Evolutionary conservation across 306 rosid genomes (phyloP), one percentile per base, ranked within the genome.

Genomic region (Lithocarpus polystachyus): DNA sequence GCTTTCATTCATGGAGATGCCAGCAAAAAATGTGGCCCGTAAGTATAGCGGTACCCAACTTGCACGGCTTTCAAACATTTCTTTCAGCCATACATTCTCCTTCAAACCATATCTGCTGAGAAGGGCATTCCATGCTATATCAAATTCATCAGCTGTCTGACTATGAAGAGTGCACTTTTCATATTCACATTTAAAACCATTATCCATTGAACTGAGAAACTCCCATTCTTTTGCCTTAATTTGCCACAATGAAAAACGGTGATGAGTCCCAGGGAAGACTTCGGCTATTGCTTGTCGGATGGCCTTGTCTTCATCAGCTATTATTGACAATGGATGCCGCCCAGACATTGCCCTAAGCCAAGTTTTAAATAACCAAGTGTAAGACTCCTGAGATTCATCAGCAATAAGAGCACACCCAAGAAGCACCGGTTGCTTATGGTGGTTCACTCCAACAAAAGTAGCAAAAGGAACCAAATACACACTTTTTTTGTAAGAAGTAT

Each of bases 331-430:
- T 29, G 99, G 99, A 82, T 74, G 86, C 75, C 88, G 81, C 62
- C 96, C 96, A 53, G 92, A 85, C 87, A 82, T 87, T 80, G 98
- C 99, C 87, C 91, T 88, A 55, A 89, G 91, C 99, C 99, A 95
- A 48, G 98, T 91, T 84, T 80, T 94, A 86, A 95, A 87, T 83
- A 95, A 80, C 99, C 99, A 95, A 73, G 94, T 81, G 85, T 91
- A 95, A 74, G 99, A 88, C 80, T 91, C 92, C 79, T 85, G 91
- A 71, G 97, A 92, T 78, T 92, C 98, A 75, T 92, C 97, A 56
- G 97, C 93, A 84, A 92, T 78, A 69, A 95, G 84, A 81, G 99
- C 97, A 83, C 94, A 92, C n/a, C 88, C 99, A 79, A 95, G 98
- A 82, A 92, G 97, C 81, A 95, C 98, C 13, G 92, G 99, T 77